A percentile compares a stretch with the other conserved stretches of the same genome.
These are phyloP conservation scores for Aspergillus steynii DNA, from an alignment of 495 filamentous ascomycete species.

Conservation along the genomic window DNA sequence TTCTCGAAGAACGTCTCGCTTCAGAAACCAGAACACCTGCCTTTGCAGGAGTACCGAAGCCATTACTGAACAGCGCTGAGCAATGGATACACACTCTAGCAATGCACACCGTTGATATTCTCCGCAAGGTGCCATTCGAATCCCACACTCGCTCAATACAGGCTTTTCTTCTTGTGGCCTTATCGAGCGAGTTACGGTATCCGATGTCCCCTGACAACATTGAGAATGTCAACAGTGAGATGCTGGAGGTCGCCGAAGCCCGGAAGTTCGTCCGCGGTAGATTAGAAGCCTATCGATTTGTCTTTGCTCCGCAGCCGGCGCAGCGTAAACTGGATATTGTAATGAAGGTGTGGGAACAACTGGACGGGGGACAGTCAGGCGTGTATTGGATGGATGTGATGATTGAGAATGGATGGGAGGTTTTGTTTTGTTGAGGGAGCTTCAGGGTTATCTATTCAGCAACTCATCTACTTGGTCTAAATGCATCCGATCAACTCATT, in stretches of 20 bases:
- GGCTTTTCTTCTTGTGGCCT: slow-evolving; percentile 4
- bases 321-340: slow-evolving; percentile 5
- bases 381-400: not conserved
- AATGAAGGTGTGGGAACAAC: slow-evolving; percentile 1
- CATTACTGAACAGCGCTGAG: not conserved
- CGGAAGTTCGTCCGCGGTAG: not conserved
- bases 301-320: slow-evolving; percentile 3
- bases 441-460: no score
- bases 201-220: not conserved
- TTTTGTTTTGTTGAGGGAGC: not conserved
- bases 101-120: not conserved
- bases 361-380: not conserved
- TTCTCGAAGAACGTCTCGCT: not conserved
- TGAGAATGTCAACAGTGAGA: not conserved
- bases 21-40: not conserved
- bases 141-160: slow-evolving; percentile 4
- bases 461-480: no score
- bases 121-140: not conserved
- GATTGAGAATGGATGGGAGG: not conserved
- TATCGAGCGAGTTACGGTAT: slow-evolving; percentile 3
- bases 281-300: not conserved
- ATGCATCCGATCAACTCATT: no score
- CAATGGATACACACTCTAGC: not conserved
- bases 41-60: not conserved
- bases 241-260: not conserved